Percentiles rank a stretch among this genome's conserved stretches.
phyloP scores from a whole-genome alignment of 768 basidiomycete species.

The Lactifluus pinguis region DNA sequence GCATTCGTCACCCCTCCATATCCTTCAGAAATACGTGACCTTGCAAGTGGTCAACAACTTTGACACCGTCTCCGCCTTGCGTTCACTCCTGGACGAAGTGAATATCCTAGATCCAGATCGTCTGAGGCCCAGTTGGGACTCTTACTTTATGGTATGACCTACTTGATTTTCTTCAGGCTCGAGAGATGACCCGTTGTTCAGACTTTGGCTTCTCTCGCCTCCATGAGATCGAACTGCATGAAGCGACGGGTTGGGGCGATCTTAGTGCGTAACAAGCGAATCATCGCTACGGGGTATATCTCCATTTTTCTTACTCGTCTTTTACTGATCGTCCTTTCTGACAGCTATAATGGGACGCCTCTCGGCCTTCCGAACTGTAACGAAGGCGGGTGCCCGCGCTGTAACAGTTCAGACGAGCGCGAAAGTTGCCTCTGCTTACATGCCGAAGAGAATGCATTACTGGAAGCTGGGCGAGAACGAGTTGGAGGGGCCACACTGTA shows the following conservation, averaged over 20 bases:
- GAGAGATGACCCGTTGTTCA: conserved; percentile 25
- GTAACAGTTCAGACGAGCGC: conserved; percentile 49
- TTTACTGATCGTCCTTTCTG: not conserved
- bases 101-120: conserved; percentile 66
- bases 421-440: conserved; percentile 91
- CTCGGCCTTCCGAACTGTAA: conserved; percentile 84
- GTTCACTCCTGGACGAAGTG: conserved; percentile 54
- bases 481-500: conserved; percentile 85
- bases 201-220: conserved; percentile 86
- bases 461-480: conserved; percentile 89
- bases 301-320: not conserved
- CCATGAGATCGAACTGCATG: conserved; percentile 91
- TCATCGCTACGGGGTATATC: conserved; percentile 68
- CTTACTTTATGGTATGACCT: conserved; percentile 83
- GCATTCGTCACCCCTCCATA: conserved; percentile 17
- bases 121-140: conserved; percentile 86
- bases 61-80: conserved; percentile 40
- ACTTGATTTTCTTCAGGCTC: not conserved
- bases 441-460: conserved; percentile 94
- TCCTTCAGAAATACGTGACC: conserved; percentile 42
- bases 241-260: conserved; percentile 94
- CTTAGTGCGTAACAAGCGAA: conserved; percentile 74
- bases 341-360: conserved; percentile 92
- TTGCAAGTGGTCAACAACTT: conserved; percentile 63
- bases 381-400: conserved; percentile 82